phyloP scores from a whole-genome alignment of 139 green algal species.

The Astrephomene gubernaculifera region DNA sequence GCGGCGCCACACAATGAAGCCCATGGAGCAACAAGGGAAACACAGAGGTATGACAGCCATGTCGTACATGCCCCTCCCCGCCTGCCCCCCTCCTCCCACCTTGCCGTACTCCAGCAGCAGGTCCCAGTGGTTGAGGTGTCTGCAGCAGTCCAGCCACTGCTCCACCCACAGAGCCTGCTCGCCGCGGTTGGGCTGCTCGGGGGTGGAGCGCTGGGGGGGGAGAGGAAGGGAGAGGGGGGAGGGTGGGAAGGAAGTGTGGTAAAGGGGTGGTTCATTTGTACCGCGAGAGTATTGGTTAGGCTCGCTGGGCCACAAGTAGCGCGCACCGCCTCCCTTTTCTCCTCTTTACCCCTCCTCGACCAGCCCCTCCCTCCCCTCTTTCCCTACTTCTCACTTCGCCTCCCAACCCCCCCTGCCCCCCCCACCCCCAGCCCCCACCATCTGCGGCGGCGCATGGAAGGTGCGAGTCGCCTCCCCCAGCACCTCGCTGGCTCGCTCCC shows the following conservation, averaged over 20 bases:
- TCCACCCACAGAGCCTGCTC: constrained; percentile 72
- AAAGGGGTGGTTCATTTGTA: no score
- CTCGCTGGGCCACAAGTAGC: no score
- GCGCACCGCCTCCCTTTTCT: no score
- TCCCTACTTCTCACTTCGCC: not conserved
- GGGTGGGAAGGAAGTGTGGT: not conserved
- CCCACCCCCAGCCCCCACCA: not conserved
- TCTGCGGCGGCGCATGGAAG: not conserved
- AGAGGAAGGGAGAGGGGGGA: not conserved
- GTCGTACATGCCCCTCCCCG: not conserved
- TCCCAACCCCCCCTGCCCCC: not conserved
- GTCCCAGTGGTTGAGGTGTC: constrained; percentile 96
- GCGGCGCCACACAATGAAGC: no score
- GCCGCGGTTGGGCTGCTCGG: constrained; percentile 54
- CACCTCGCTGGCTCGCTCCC: constrained; percentile 81
- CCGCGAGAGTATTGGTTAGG: no score
- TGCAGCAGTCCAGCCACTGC: constrained; percentile 86
- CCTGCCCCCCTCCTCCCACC: not conserved
- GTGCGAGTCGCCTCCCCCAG: constrained; percentile 67
- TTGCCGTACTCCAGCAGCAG: constrained; percentile 84
- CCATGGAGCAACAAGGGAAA: no score
- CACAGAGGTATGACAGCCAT: no score
- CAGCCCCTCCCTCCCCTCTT: not conserved
- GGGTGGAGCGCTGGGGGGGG: not conserved
- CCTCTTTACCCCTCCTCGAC: no score